Conservation (phyloP, 164 flowering plant genomes). For the Tinospora cordifolia region DNA sequence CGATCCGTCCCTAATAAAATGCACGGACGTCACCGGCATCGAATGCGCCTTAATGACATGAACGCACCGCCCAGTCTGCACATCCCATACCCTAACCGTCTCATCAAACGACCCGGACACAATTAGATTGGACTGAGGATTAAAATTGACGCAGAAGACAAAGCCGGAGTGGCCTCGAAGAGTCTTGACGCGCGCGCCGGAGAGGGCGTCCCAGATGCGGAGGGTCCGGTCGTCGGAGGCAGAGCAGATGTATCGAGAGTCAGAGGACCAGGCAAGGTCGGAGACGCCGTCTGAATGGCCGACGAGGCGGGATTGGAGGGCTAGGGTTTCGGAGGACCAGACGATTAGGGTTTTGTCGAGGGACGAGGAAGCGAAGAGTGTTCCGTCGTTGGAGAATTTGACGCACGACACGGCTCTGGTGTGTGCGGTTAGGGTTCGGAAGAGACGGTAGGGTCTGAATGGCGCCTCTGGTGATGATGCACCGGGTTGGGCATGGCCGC, state of each 20-base stretch:
- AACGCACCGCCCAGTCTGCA: constrained; percentile 54
- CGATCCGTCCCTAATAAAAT: constrained; percentile 77
- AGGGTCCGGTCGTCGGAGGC: constrained; percentile 87
- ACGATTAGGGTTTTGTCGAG: constrained; percentile 81
- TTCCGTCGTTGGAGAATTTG: constrained; percentile 82
- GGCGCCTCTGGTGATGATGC: constrained; percentile 18
- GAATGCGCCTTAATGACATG: constrained; percentile 55
- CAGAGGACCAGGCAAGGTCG: constrained; percentile 92
- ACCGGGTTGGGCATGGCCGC: constrained; percentile 3
- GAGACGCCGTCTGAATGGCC: constrained; percentile 86
- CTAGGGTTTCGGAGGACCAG: constrained; percentile 46
- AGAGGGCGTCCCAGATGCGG: constrained; percentile 83
- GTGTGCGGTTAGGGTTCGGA: constrained; percentile 51
- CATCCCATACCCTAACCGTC: constrained; percentile 85
- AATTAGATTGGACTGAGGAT: constrained; percentile 68
- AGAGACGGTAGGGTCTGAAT: constrained; percentile 54
- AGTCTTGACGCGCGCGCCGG: constrained; percentile 58
- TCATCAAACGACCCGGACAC: constrained; percentile 89
- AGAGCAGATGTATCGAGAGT: constrained; percentile 90
- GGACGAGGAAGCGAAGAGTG: constrained; percentile 77
- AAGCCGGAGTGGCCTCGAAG: constrained; percentile 66
- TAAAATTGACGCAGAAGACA: constrained; percentile 93
- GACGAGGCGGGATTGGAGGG: constrained; percentile 39
- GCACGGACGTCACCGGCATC: constrained; percentile 74
- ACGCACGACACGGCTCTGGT: constrained; percentile 74